phyloP scores from a whole-genome alignment of 495 filamentous ascomycete genomes.

The Zalerion maritima region DNA sequence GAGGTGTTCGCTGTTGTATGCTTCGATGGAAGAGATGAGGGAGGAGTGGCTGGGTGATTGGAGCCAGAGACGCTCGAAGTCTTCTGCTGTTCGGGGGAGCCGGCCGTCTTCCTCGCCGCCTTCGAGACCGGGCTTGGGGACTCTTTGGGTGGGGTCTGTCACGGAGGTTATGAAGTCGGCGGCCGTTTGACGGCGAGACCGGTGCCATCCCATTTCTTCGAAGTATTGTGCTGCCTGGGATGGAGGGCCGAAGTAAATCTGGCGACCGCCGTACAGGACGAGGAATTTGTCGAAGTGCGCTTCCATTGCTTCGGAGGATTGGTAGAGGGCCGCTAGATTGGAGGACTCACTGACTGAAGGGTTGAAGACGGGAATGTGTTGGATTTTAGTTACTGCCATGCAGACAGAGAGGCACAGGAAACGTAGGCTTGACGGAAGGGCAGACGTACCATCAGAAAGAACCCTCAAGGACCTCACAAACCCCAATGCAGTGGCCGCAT shows the following conservation, averaged over 20 bases:
- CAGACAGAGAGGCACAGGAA: too few species aligned
- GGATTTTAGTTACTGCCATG: too few species aligned
- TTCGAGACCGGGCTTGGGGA: constrained; percentile 49
- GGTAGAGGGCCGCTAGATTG: constrained; percentile 47
- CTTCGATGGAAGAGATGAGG: constrained; percentile 47
- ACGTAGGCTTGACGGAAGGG: too few species aligned
- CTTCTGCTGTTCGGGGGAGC: constrained; percentile 48
- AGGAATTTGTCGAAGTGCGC: constrained; percentile 56
- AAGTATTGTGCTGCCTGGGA: constrained; percentile 51
- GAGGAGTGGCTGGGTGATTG: constrained; percentile 30
- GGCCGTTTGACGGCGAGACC: constrained; percentile 52
- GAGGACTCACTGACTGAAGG: too few species aligned
- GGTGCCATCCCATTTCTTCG: constrained; percentile 48
- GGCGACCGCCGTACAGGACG: constrained; percentile 50
- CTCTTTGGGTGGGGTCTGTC: constrained; percentile 58
- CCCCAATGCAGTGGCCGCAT: constrained; percentile 24
- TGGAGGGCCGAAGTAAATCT: constrained; percentile 53
- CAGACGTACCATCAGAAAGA: too few species aligned
- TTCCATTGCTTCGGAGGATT: constrained; percentile 59
- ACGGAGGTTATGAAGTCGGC: constrained; percentile 66
- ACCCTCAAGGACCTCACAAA: constrained; percentile 23
- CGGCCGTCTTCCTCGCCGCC: too few species aligned
- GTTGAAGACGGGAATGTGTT: too few species aligned
- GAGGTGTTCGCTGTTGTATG: constrained; percentile 39
- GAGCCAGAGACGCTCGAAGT: constrained; percentile 38